phyloP scores from a whole-genome alignment of 768 basidiomycete species.

The Russula foetens region DNA sequence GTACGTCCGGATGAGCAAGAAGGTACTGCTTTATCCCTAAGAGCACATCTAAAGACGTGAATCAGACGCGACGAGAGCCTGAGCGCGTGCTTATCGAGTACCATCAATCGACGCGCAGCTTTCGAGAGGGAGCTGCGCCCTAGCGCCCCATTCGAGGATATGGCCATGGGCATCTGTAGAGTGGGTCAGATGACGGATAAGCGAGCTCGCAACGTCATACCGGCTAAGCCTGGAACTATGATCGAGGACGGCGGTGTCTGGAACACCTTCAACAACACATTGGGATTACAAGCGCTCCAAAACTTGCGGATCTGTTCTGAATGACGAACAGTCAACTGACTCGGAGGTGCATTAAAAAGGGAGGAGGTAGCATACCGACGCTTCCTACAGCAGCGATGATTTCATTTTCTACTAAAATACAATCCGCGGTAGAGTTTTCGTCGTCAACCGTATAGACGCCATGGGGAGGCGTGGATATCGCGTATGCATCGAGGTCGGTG shows the following conservation, averaged over 20 bases:
- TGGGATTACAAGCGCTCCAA: constrained; percentile 26
- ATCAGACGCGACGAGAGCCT: background rate
- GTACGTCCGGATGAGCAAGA: constrained; percentile 45
- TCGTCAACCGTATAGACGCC: constrained; percentile 68
- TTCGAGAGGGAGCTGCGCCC: constrained; percentile 55
- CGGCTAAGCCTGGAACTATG: constrained; percentile 67
- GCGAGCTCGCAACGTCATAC: constrained; percentile 28
- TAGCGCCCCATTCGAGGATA: constrained; percentile 65
- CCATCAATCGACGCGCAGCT: constrained; percentile 52
- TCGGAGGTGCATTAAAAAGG: background rate
- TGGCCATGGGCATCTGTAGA: constrained; percentile 72
- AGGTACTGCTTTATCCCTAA: constrained; percentile 53
- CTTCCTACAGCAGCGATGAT: constrained; percentile 4
- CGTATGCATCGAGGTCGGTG: constrained; percentile 34
- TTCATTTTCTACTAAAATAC: constrained; percentile 12
- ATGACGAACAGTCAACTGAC: background rate
- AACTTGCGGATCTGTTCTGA: constrained; percentile 20
- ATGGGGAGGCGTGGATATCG: constrained; percentile 44
- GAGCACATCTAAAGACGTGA: constrained; percentile 45
- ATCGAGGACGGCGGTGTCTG: constrained; percentile 31
- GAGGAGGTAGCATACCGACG: constrained; percentile 17
- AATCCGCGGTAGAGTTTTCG: background rate
- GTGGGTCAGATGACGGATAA: background rate
- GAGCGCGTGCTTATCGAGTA: constrained; percentile 22
- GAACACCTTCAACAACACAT: constrained; percentile 22